Evolutionary conservation across 768 basidiomycete genomes (phyloP).

Genomic region (Mycena floridula): DNA sequence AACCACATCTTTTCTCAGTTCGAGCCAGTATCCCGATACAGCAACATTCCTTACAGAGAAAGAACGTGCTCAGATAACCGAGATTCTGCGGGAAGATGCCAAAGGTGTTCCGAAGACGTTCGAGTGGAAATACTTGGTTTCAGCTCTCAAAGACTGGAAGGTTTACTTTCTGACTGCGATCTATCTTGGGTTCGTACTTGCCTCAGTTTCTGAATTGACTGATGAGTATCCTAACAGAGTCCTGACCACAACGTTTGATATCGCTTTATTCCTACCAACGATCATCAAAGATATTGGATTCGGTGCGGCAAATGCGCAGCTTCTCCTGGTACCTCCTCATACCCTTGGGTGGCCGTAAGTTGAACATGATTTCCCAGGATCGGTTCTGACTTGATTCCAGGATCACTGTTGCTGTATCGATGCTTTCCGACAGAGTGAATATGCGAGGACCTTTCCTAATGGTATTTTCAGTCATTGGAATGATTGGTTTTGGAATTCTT

Average conservation of each 20-base stretch:
- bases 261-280: slow-evolving; percentile 27
- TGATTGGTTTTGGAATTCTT: slow-evolving; percentile 32
- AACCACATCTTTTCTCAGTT: not conserved
- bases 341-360: not conserved
- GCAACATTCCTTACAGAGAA: slow-evolving; percentile 35
- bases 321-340: slow-evolving; percentile 4
- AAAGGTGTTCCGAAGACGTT: slow-evolving; percentile 27
- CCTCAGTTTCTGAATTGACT: no score
- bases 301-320: slow-evolving; percentile 28
- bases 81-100: slow-evolving; percentile 23
- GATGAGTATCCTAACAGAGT: no score
- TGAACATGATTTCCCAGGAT: slow-evolving; percentile 25
- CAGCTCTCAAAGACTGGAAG: slow-evolving; percentile 28
- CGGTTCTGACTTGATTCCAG: slow-evolving; percentile 18
- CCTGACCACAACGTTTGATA: slow-evolving; percentile 21
- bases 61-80: slow-evolving; percentile 23
- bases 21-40: slow-evolving; percentile 34
- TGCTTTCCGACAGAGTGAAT: slow-evolving; percentile 21
- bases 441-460: slow-evolving; percentile 31
- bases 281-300: slow-evolving; percentile 31
- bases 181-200: slow-evolving; percentile 21
- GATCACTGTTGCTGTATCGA: slow-evolving; percentile 21
- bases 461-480: slow-evolving; percentile 20
- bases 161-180: slow-evolving; percentile 13
- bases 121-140: slow-evolving; percentile 20